Evolutionary conservation across 192 early-diverging fungal species (phyloP).

Genomic region (Coemansia sp.): DNA sequence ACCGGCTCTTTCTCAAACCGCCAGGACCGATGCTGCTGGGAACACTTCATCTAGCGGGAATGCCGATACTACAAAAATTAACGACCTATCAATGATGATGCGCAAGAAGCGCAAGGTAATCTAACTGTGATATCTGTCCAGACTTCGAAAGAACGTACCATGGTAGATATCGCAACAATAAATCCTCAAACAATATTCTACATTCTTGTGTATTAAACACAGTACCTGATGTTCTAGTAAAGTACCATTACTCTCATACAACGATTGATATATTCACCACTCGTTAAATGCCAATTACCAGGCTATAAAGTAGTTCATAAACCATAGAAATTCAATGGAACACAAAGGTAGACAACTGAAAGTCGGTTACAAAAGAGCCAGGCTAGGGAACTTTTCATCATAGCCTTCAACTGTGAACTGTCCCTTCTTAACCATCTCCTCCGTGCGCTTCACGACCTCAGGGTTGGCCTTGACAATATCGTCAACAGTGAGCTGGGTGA

Average conservation of each 20-base stretch:
- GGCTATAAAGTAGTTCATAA: no score
- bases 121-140: no score
- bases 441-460: slow-evolving; percentile 84
- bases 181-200: no score
- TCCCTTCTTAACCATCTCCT: slow-evolving; percentile 88
- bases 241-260: no score
- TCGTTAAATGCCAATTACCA: no score
- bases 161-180: no score
- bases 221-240: no score
- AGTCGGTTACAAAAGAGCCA: slow-evolving; percentile 62
- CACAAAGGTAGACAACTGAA: no score
- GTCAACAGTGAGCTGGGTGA: slow-evolving; percentile 90
- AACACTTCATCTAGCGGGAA: background rate
- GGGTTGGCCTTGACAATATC: slow-evolving; percentile 93
- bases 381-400: slow-evolving; percentile 89
- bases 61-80: slow-evolving; percentile 9
- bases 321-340: background rate
- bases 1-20: background rate
- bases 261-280: no score
- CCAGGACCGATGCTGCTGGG: background rate
- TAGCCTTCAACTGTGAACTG: slow-evolving; percentile 93
- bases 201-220: no score
- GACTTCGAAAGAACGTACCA: no score
- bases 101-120: slow-evolving; percentile 48
- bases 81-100: slow-evolving; percentile 38